Evolutionary conservation across 2,329 filamentous ascomycete genomes (phyloP), one percentile per base, ranked within the genome.

Genomic region (Colletotrichum ledebouriae): DNA sequence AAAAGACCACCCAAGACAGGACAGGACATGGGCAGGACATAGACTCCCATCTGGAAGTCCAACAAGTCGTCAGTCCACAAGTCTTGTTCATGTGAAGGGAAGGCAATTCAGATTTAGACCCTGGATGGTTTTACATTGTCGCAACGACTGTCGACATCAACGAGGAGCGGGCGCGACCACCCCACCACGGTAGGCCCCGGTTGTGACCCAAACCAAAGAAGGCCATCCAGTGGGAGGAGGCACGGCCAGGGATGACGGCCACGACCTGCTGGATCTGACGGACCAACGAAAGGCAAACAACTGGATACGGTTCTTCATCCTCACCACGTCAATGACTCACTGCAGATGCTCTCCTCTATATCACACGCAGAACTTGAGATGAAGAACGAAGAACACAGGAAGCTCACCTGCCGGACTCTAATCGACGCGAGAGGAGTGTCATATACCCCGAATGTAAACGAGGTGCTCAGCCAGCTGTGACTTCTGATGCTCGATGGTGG

Each of bases 191-290:
- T 5, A n/a, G 33, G 13, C 15, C 37, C 6, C 41, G 29, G 4
- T 37, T 6, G 29, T 17, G 13, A n/a, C 9, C 42, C 58, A 61
- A 29, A 60, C 49, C 42, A 58, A 44, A 46, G 13, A 41, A 47
- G 55, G 53, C 33, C 39, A 44, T 17, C 15, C 33, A 13, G 46
- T 25, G 46, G 15, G 49, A 64, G 46, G 53, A 58, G 60, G 39
- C 22, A 67, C 50, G 60, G 39, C 46, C 46, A 67, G 65, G 65
- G 65, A 59, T 64, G 33, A 29, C 44, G 22, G 20, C 42, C 53
- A 42, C 42, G 22, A 12, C 22, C 11, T 44, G 39, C n/a, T 15
- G 10, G 12, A 20, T 22, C n/a, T 29, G 37, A 39, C 37, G 10
- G 37, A 39, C 37, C 6, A 39, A 39, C 37, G 37, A 39, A 15